Evolutionary conservation across 1,284 basidiomycete genomes (phyloP).

Genomic region (Cryptococcus amylolentus): DNA sequence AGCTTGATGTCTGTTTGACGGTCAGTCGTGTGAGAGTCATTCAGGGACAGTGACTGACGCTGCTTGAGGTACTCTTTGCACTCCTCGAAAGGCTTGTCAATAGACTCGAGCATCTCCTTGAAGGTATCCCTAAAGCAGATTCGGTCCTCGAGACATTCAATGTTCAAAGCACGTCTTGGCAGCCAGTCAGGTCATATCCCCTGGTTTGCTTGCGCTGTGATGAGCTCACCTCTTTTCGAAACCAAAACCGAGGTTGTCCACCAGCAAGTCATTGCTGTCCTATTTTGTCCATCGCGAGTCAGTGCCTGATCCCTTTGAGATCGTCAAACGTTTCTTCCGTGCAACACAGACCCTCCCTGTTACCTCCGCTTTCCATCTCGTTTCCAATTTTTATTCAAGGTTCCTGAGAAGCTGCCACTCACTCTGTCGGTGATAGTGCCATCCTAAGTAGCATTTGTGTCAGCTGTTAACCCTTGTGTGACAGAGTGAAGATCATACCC

Average conservation of each 20-base stretch:
- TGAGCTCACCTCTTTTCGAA: conserved; percentile 22
- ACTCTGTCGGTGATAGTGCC: conserved; percentile 79
- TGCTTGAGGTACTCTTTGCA: conserved; percentile 66
- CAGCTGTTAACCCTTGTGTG: background rate
- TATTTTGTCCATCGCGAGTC: background rate
- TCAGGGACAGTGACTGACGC: conserved; percentile 50
- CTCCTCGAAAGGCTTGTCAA: conserved; percentile 68
- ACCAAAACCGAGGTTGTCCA: conserved; percentile 53
- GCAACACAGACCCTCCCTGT: too few species aligned
- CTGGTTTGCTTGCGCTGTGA: background rate
- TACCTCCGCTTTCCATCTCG: too few species aligned
- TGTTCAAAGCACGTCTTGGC: conserved; percentile 60
- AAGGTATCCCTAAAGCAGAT: conserved; percentile 76
- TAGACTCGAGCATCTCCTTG: conserved; percentile 70
- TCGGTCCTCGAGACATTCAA: conserved; percentile 63
- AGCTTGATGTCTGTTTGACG: conserved; percentile 66
- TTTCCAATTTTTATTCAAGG: too few species aligned
- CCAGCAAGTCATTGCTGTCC: conserved; percentile 76
- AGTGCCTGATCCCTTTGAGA: too few species aligned
- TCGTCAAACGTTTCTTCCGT: too few species aligned
- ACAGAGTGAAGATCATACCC: conserved; percentile 57
- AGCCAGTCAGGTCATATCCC: background rate
- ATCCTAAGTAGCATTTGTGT: conserved; percentile 55
- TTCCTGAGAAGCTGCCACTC: too few species aligned
- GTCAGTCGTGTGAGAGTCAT: background rate